Conservation (phyloP, 768 basidiomycete genomes). For the Tricholoma sp. region DNA sequence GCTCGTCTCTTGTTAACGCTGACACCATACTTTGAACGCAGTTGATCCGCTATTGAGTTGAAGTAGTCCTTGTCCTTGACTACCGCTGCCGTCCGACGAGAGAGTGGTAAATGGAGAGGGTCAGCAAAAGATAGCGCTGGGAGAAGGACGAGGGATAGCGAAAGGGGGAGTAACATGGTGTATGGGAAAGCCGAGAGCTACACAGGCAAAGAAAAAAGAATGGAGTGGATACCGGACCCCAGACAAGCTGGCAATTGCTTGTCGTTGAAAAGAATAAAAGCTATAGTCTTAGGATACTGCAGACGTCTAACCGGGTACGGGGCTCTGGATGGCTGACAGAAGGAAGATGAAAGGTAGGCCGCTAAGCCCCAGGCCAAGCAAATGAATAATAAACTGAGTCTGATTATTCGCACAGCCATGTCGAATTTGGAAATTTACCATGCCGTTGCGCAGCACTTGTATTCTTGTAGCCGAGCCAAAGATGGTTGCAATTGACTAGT, state of each 20-base stretch:
- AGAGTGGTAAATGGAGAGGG: background rate
- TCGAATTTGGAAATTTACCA: too few relatives aligned
- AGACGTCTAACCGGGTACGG: background rate
- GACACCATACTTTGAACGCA: constrained; percentile 1
- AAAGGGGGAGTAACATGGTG: background rate
- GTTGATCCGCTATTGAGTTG: background rate
- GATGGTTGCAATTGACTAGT: too few relatives aligned
- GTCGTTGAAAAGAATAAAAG: background rate
- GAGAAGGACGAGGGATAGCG: background rate
- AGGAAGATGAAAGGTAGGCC: too few relatives aligned
- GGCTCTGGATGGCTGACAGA: too few relatives aligned
- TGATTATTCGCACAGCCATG: too few relatives aligned
- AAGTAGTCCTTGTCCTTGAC: background rate
- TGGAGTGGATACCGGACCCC: background rate
- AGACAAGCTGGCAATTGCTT: background rate
- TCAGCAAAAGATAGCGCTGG: background rate
- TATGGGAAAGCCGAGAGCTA: background rate
- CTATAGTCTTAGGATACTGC: background rate
- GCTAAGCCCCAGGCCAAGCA: too few relatives aligned
- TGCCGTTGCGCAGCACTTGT: too few relatives aligned
- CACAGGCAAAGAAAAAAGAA: background rate
- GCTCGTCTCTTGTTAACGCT: background rate
- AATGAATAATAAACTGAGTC: too few relatives aligned
- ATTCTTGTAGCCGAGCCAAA: too few relatives aligned
- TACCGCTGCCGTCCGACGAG: background rate